Evolutionary conservation across 2,329 filamentous ascomycete genomes (phyloP).

Genomic region (Colletotrichum sp.): DNA sequence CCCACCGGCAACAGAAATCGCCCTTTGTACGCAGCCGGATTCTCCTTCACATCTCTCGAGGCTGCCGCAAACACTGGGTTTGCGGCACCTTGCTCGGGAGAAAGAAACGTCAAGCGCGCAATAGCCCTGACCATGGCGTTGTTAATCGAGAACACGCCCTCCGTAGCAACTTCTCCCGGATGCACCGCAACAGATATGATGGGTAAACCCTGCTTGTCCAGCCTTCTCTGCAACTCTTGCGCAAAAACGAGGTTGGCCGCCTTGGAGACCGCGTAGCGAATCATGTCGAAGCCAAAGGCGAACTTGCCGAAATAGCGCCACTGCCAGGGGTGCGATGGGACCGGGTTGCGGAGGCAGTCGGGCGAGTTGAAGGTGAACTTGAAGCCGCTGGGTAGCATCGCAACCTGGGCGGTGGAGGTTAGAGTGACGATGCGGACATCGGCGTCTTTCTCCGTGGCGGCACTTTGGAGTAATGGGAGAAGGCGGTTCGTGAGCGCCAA

Average conservation of each 20-base stretch:
- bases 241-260: slow-evolving; percentile 23
- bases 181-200: slow-evolving; percentile 22
- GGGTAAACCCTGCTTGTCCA: slow-evolving; percentile 9
- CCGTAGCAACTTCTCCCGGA: slow-evolving; percentile 22
- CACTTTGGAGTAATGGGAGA: slow-evolving; percentile 28
- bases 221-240: slow-evolving; percentile 16
- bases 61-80: slow-evolving; percentile 21
- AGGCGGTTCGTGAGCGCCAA: slow-evolving; percentile 28
- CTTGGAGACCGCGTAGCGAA: slow-evolving; percentile 27
- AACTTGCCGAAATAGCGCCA: slow-evolving; percentile 8
- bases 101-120: not conserved
- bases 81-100: slow-evolving; percentile 19
- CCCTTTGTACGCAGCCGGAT: slow-evolving; percentile 13
- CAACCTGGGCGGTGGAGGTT: slow-evolving; percentile 14
- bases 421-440: slow-evolving; percentile 29
- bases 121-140: not conserved
- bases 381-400: slow-evolving; percentile 20
- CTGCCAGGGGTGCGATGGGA: slow-evolving; percentile 11
- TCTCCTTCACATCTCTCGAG: not conserved
- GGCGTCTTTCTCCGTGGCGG: slow-evolving; percentile 4
- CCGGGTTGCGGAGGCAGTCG: not conserved
- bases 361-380: slow-evolving; percentile 22
- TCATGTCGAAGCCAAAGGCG: slow-evolving; percentile 24
- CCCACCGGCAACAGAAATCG: slow-evolving; percentile 17
- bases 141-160: not conserved